A percentile compares a stretch with the other conserved stretches of the same genome.
Conservation (phyloP, 768 basidiomycete species). For the Flagelloscypha sp. region DNA sequence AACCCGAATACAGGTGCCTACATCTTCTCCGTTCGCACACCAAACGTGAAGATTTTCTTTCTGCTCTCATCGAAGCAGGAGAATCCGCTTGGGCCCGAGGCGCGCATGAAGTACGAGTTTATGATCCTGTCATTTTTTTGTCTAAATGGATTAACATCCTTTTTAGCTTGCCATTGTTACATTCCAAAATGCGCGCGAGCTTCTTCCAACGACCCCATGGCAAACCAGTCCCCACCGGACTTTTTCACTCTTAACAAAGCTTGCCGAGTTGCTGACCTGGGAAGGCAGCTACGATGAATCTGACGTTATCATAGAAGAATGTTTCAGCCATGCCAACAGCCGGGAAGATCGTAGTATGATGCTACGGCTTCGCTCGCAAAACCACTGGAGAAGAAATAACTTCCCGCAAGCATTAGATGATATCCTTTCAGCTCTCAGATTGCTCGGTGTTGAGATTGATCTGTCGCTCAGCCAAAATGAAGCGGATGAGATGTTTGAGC, state of each 20-base stretch:
- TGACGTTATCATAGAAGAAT: slow-evolving; percentile 46
- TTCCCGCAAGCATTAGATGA: slow-evolving; percentile 49
- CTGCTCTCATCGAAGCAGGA: slow-evolving; percentile 58
- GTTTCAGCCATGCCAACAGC: slow-evolving; percentile 36
- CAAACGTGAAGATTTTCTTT: slow-evolving; percentile 51
- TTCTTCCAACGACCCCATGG: slow-evolving; percentile 52
- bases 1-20: slow-evolving; percentile 39
- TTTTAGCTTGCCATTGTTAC: slow-evolving; percentile 53
- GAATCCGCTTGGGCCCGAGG: slow-evolving; percentile 66
- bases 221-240: slow-evolving; percentile 35
- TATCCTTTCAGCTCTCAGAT: slow-evolving; percentile 49
- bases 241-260: slow-evolving; percentile 43
- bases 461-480: slow-evolving; percentile 42
- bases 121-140: neutral
- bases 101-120: slow-evolving; percentile 54
- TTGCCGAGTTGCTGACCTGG: slow-evolving; percentile 37
- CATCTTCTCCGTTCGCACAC: slow-evolving; percentile 51
- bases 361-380: slow-evolving; percentile 52
- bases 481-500: slow-evolving; percentile 58
- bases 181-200: slow-evolving; percentile 47
- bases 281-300: slow-evolving; percentile 49
- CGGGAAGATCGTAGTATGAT: slow-evolving; percentile 50
- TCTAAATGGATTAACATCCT: slow-evolving; percentile 1
- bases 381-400: slow-evolving; percentile 53
- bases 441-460: slow-evolving; percentile 56